These are phyloP conservation scores for Lanzia echinophila DNA, from an alignment of 2,329 filamentous ascomycete genomes.

Conservation along the genomic window DNA sequence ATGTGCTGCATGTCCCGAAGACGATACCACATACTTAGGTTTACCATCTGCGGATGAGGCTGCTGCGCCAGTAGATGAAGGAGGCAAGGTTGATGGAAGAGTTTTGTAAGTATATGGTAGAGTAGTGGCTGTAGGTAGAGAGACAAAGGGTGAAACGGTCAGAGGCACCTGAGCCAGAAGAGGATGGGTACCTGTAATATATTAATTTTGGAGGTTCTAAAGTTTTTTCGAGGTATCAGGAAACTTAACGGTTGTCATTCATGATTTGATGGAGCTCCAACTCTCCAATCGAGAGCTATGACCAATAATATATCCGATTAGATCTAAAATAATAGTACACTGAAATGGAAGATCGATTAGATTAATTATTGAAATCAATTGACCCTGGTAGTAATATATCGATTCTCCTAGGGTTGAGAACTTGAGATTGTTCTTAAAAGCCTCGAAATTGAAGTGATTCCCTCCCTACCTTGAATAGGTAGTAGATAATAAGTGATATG, in stretches of 20 bases:
- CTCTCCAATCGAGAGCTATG: not conserved
- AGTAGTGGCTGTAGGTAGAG: conserved; percentile 80
- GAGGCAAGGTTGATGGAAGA: conserved; percentile 79
- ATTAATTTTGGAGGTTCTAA: not conserved
- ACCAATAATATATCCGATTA: not conserved
- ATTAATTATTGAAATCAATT: too few species aligned
- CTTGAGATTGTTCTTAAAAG: too few species aligned
- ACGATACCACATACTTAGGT: conserved; percentile 68
- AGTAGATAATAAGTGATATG: too few species aligned
- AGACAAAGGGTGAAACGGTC: conserved; percentile 90
- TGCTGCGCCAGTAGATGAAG: conserved; percentile 53
- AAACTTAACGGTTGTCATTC: conserved; percentile 10
- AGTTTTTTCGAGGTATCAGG: too few species aligned
- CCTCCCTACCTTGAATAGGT: too few species aligned
- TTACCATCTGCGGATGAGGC: conserved; percentile 39
- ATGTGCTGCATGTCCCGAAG: conserved; percentile 74
- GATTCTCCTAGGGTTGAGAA: too few species aligned
- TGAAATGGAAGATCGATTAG: too few species aligned
- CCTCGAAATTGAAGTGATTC: too few species aligned
- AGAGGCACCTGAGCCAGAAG: conserved; percentile 88
- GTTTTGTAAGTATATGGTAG: conserved; percentile 93
- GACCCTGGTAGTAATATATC: too few species aligned
- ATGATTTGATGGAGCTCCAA: not conserved
- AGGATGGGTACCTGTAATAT: conserved; percentile 62
- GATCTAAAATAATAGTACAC: not conserved